Evolutionary conservation across 164 flowering plant genomes (phyloP), one percentile per base, ranked within the genome.

Genomic region (Cinnamomum chago): DNA sequence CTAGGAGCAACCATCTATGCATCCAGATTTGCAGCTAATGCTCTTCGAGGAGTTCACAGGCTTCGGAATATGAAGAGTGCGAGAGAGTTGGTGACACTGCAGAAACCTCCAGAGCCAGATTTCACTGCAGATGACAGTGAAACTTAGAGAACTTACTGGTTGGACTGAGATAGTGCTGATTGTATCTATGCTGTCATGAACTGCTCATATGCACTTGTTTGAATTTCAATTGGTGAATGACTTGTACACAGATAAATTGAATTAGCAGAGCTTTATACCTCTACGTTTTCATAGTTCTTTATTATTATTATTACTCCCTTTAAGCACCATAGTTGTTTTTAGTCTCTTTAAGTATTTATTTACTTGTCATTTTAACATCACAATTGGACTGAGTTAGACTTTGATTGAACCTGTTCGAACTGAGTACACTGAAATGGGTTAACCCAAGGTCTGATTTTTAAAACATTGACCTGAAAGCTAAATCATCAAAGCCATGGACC

Each of bases 41-140:
- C 97, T 60, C 87, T 94, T 67, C 91, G 97, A 5, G 93, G 95
- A 5, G 92, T 94, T 27, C 97, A 92, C 68, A 82, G 91, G 24
- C 84, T 88, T 70, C 81, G 98, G 72, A 84, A 73, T 72, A 90
- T 40, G 10, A 40, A 83, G 82, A 83, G 80, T 67, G 85, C 88
- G 0, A 75, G 85, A 78, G 94, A 85, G 6, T 71, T 88, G 83
- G 68, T 73, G 75, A 90, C 88, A 75, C 82, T 88, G 22, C 97
- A 86, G 72, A 95, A 95, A 77, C 98, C 99, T 20, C 88, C 96
- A 0, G 99, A 95, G 74, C 98, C 99, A 20, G 98, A 95, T 81
- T 95, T 95, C 73, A 80, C 85, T 74, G 90, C 87, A 5, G 95
- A 87, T 24, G 86, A 82, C 58, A 83, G 83, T 20, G 87, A 86